Evolutionary conservation across 192 early-diverging fungal species (phyloP).

Genomic region (Backusella westeae): DNA sequence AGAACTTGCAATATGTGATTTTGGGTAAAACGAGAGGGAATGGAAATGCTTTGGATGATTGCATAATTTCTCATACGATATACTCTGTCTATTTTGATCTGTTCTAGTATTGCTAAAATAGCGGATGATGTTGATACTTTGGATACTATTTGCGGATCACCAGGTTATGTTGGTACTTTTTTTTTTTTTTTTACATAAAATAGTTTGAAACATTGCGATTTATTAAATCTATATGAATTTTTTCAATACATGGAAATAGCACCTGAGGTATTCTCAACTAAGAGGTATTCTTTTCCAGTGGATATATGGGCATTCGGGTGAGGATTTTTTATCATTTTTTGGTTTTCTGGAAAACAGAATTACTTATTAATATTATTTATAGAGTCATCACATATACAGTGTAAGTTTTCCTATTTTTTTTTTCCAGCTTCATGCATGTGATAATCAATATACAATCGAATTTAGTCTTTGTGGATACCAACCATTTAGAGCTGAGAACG

Average conservation of each 20-base stretch:
- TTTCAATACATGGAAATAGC: slow-evolving; percentile 38
- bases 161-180: slow-evolving; percentile 59
- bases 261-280: slow-evolving; percentile 79
- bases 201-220: background rate
- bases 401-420: slow-evolving; percentile 36
- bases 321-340: background rate
- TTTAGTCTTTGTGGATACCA: slow-evolving; percentile 74
- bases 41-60: background rate
- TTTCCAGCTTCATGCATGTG: background rate
- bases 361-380: background rate
- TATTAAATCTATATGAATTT: background rate
- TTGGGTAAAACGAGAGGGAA: slow-evolving; percentile 47
- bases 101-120: slow-evolving; percentile 57
- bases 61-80: too few species aligned
- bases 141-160: slow-evolving; percentile 82
- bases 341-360: background rate
- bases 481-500: slow-evolving; percentile 67
- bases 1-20: slow-evolving; percentile 81
- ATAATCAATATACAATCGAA: background rate
- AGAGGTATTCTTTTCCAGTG: slow-evolving; percentile 83
- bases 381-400: slow-evolving; percentile 87
- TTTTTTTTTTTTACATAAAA: background rate
- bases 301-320: slow-evolving; percentile 91
- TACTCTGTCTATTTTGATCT: background rate
- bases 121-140: slow-evolving; percentile 60